Conservation (phyloP, 225 moss, liverwort and hornwort genomes). For the Sphagnum tenellum region DNA sequence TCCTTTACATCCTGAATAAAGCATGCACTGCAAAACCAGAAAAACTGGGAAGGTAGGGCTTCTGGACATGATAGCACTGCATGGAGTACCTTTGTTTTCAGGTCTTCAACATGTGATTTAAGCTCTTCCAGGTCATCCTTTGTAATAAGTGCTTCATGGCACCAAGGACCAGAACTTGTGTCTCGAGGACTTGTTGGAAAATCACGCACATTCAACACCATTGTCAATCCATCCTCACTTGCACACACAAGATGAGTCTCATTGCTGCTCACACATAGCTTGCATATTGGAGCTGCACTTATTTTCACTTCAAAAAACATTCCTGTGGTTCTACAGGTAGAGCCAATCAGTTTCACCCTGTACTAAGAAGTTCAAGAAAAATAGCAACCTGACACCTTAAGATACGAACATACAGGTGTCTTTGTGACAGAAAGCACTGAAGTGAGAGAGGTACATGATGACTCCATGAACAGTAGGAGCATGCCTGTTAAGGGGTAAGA, state of each 20-base stretch:
- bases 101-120: conserved; percentile 32
- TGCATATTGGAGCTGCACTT: conserved; percentile 30
- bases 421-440: no score
- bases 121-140: conserved; percentile 56
- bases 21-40: no score
- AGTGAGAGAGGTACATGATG: no score
- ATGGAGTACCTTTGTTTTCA: conserved; percentile 44
- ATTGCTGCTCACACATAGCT: conserved; percentile 41
- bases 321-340: conserved; percentile 42
- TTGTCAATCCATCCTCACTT: conserved; percentile 59
- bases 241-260: conserved; percentile 43
- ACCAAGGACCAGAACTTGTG: conserved; percentile 31
- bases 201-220: conserved; percentile 49
- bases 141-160: conserved; percentile 47
- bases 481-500: conserved; percentile 73
- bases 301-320: conserved; percentile 70
- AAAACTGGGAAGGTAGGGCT: no score
- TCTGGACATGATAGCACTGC: no score
- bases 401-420: no score
- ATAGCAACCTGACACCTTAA: no score
- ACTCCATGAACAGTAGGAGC: conserved; percentile 14
- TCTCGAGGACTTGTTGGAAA: conserved; percentile 18
- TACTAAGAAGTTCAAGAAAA: no score
- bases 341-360: conserved; percentile 1
- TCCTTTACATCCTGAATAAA: no score